phyloP scores from a whole-genome alignment of 192 early-diverging fungal genomes.

The Geosiphon pyriformis region DNA sequence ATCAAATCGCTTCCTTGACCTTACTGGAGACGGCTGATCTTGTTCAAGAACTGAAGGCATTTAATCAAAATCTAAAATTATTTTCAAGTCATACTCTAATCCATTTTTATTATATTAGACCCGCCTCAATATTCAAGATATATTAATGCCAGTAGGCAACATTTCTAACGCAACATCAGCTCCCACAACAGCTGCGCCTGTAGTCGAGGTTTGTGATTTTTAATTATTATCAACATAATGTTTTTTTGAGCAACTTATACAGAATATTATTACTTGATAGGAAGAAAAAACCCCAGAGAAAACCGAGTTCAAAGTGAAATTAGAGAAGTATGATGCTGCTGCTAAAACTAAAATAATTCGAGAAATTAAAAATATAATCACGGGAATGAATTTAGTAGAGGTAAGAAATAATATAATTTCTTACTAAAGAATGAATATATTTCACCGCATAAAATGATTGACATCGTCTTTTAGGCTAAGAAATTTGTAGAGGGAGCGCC shows the following conservation, averaged over 20 bases:
- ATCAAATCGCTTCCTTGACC: constrained; percentile 85
- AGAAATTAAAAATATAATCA: constrained; percentile 92
- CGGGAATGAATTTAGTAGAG: constrained; percentile 93
- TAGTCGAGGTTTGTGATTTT: constrained; percentile 52
- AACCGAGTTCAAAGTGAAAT: constrained; percentile 92
- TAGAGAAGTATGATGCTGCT: constrained; percentile 91
- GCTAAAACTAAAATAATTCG: constrained; percentile 97
- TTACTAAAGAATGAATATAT: not conserved
- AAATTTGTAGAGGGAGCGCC: constrained; percentile 98
- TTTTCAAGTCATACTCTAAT: not conserved
- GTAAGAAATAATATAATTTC: constrained; percentile 30
- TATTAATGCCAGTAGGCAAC: constrained; percentile 74
- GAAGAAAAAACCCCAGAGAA: constrained; percentile 89
- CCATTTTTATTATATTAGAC: constrained; percentile 37
- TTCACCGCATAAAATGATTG: not conserved
- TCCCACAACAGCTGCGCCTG: constrained; percentile 60
- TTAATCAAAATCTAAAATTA: not conserved
- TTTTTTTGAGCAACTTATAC: not conserved
- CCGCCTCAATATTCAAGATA: constrained; percentile 88
- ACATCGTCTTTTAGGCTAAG: constrained; percentile 67
- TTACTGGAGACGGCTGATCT: constrained; percentile 90
- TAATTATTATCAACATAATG: constrained; percentile 4
- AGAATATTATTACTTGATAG: constrained; percentile 15
- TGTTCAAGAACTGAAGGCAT: constrained; percentile 84
- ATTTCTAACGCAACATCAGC: constrained; percentile 56